phyloP scores from a whole-genome alignment of 2,329 filamentous ascomycete genomes.

The Neocatenulostroma microsporum region DNA sequence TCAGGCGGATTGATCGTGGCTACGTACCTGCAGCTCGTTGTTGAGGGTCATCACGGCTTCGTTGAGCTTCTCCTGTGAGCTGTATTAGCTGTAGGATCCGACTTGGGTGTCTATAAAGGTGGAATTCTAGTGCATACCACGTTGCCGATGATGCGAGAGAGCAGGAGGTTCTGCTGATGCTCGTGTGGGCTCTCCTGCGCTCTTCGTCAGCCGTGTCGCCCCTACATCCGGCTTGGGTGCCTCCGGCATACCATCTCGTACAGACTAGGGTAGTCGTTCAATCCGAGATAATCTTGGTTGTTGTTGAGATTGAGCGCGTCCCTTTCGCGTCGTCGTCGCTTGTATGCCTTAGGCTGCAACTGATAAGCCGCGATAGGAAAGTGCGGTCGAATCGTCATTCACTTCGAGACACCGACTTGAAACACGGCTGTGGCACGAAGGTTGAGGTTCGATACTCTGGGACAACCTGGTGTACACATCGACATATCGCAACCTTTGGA shows the following conservation, averaged over 20 bases:
- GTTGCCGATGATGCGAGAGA: constrained; percentile 94
- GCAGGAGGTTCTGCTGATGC: constrained; percentile 87
- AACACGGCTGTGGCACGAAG: too few species aligned
- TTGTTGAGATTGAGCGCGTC: too few species aligned
- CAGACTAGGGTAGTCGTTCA: too few species aligned
- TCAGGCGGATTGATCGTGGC: background rate
- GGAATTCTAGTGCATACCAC: constrained; percentile 58
- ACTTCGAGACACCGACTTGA: background rate
- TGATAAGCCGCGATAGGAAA: constrained; percentile 3
- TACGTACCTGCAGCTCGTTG: constrained; percentile 69
- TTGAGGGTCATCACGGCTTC: constrained; percentile 90
- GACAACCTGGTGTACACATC: too few species aligned
- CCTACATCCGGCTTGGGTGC: background rate
- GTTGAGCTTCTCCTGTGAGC: constrained; percentile 84
- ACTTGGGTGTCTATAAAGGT: background rate
- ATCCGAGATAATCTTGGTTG: too few species aligned
- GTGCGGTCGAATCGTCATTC: background rate
- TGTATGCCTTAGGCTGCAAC: too few species aligned
- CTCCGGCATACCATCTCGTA: too few species aligned
- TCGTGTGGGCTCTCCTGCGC: constrained; percentile 86
- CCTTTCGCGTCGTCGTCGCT: constrained; percentile 1
- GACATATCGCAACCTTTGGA: too few species aligned
- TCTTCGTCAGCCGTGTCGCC: constrained; percentile 3
- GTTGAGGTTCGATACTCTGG: too few species aligned
- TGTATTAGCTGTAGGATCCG: constrained; percentile 5